Percentiles rank a stretch among this genome's conserved stretches.
Conservation (phyloP, 306 rosid genomes). For the Ceratonia siliqua region DNA sequence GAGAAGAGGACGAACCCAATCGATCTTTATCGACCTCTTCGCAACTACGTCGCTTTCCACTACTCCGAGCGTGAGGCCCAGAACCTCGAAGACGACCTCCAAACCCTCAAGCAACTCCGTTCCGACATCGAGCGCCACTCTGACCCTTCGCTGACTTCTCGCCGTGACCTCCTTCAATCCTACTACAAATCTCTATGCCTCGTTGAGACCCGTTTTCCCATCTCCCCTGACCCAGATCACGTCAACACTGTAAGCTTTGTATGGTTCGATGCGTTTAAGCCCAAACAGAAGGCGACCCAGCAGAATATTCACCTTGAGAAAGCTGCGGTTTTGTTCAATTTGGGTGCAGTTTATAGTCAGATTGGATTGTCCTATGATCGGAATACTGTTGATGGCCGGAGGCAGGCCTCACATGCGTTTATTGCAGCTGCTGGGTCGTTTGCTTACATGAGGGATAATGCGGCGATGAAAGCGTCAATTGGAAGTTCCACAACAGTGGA, state of each 20-base stretch:
- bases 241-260: slow-evolving; percentile 75
- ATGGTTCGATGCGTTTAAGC: slow-evolving; percentile 93
- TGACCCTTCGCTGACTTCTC: slow-evolving; percentile 81
- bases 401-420: slow-evolving; percentile 82
- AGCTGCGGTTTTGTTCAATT: slow-evolving; percentile 81
- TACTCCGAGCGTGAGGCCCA: slow-evolving; percentile 98
- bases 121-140: slow-evolving; percentile 82
- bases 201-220: slow-evolving; percentile 93
- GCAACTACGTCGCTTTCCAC: slow-evolving; percentile 79
- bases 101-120: slow-evolving; percentile 81
- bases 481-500: slow-evolving; percentile 86
- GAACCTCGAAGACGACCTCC: slow-evolving; percentile 90
- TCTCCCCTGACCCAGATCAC: slow-evolving; percentile 84
- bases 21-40: slow-evolving; percentile 86
- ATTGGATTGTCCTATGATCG: slow-evolving; percentile 86
- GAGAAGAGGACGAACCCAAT: slow-evolving; percentile 79
- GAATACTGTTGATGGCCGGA: slow-evolving; percentile 73
- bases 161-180: slow-evolving; percentile 81
- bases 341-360: slow-evolving; percentile 91
- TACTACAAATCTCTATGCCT: slow-evolving; percentile 86
- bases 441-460: slow-evolving; percentile 69
- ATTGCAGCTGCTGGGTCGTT: slow-evolving; percentile 88
- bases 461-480: slow-evolving; percentile 75
- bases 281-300: slow-evolving; percentile 81
- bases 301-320: slow-evolving; percentile 95